Base-by-base conservation (phyloP, 352 stramenopile genomes). In the Phytophthora megakarya region DNA sequence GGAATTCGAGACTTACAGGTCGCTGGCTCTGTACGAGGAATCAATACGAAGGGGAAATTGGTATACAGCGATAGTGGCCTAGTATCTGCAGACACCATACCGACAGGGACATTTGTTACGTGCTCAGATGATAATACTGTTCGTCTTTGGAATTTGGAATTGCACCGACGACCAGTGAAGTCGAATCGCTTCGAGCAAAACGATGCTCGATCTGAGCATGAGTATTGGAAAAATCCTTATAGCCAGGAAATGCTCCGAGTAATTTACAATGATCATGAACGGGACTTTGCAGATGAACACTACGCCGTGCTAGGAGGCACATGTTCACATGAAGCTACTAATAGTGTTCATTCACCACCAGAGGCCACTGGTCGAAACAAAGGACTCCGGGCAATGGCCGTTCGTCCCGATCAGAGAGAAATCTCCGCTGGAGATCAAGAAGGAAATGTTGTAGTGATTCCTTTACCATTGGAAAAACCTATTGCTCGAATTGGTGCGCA, bases 101-200 rank as follows among this genome's bases (percentile, higher is more conserved):
- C 90, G 1, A 77, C 79, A 13, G 84, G 84, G 6, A 77, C 84
- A 3, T 88, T 97, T 55, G 75, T 96, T 4, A 97, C 88, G 0
- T 95, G 86, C 52, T 78, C 78, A 5, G 86, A 93, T 22, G 91
- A 97, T 61, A 93, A 95, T 52, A 97, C 90, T 0, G 54, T 96
- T 18, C 77, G 89, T 1, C 69, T 97, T 7, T 97, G 91, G 91
- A 80, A 97, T 57, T 59, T 97, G 23, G 85, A 93, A 23, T 44
- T 87, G 9, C 76, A 90, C 63, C 86, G 86, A 60, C 57, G 73
- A 51, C 54, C 64, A 45, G 42, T 48, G 13, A 66, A 67, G 49
- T 40, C 58, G 16, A 80, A 58, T 62, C 67, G 75, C 1, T 76
- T 80, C 30, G 61, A 72, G 9, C 25, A 37, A 0, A 37, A 5